Evolutionary conservation across 345 rosid genomes (phyloP).

Genomic region (Passiflora organensis): DNA sequence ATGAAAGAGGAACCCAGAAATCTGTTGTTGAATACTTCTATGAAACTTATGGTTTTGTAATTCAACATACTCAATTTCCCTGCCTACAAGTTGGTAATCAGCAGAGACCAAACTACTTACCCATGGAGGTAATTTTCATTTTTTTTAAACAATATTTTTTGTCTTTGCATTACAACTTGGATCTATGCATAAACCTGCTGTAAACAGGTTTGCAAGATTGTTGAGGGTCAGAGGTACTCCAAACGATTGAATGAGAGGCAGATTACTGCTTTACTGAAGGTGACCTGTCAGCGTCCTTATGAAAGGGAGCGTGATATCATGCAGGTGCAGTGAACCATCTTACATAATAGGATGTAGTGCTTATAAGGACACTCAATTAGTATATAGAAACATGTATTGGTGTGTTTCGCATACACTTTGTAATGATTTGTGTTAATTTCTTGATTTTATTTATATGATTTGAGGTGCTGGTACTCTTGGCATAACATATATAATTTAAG

Average conservation of each 20-base stretch:
- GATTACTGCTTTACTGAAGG: slow-evolving; percentile 82
- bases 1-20: slow-evolving; percentile 37
- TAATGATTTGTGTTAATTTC: too few species aligned
- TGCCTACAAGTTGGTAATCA: slow-evolving; percentile 60
- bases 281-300: slow-evolving; percentile 86
- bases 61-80: slow-evolving; percentile 44
- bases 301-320: slow-evolving; percentile 82
- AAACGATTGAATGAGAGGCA: slow-evolving; percentile 93
- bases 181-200: background rate
- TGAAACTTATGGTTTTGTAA: slow-evolving; percentile 31
- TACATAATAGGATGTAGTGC: too few species aligned
- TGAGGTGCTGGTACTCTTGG: too few species aligned
- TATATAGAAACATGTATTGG: background rate
- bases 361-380: too few species aligned
- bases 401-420: too few species aligned
- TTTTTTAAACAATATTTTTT: background rate
- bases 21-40: slow-evolving; percentile 53
- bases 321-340: too few species aligned
- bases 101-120: slow-evolving; percentile 44
- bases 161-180: background rate
- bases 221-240: slow-evolving; percentile 94
- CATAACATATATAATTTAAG: too few species aligned
- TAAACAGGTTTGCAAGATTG: slow-evolving; percentile 86
- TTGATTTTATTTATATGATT: too few species aligned
- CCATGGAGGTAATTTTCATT: slow-evolving; percentile 65